A percentile compares a stretch with the other conserved stretches of the same genome.
Conservation (phyloP, 2,329 filamentous ascomycete species). For the Fusarium sublunatum region DNA sequence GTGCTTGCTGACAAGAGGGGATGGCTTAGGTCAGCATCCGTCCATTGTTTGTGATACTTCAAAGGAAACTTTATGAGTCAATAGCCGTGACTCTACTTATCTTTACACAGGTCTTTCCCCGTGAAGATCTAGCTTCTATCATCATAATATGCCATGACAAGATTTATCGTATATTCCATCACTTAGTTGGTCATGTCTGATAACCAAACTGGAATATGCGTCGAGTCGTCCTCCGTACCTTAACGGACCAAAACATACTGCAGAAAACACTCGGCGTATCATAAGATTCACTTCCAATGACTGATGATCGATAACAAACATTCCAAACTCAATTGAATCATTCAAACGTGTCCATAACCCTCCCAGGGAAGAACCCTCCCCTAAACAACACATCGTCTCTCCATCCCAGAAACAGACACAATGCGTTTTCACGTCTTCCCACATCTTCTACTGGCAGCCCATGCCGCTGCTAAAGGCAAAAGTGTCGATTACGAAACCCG, state of each 20-base stretch:
- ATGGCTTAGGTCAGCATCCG: conserved; percentile 18
- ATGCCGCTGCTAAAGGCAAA: conserved; percentile 39
- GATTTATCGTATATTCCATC: no score
- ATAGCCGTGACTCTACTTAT: no score
- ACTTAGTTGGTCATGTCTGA: no score
- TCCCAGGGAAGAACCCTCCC: not conserved
- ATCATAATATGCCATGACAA: no score
- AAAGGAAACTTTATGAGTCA: not conserved
- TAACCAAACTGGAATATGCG: no score
- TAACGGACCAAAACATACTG: no score
- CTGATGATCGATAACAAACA: not conserved
- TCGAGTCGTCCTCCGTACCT: no score
- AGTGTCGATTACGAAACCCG: conserved; percentile 55
- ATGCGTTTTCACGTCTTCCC: conserved; percentile 23
- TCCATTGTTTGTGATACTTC: not conserved
- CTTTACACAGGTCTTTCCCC: no score
- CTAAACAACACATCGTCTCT: not conserved
- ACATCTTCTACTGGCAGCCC: conserved; percentile 17
- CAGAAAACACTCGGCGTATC: not conserved
- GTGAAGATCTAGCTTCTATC: no score
- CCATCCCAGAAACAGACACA: not conserved
- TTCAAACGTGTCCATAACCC: not conserved
- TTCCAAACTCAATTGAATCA: not conserved
- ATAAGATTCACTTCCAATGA: not conserved
- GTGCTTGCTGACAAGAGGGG: no score